Base-by-base conservation (phyloP, 306 rosid genomes). In the Medicago lupulina region DNA sequence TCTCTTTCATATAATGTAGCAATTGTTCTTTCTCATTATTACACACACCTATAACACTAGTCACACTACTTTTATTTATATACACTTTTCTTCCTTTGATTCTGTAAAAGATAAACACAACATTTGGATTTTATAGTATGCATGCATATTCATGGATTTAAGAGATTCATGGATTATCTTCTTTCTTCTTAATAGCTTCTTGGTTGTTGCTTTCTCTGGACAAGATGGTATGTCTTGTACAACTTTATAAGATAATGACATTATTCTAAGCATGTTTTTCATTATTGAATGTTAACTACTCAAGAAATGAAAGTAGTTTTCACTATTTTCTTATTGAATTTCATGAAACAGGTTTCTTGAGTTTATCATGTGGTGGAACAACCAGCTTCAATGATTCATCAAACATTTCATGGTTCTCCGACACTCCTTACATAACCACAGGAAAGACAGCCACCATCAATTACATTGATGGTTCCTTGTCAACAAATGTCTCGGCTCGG, bases 291-390 rank as follows among this genome's bases (percentile, higher is more conserved):
- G 7, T 6, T 34, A 34, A 34, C 7, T 34, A 34, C 38, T 34
- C 5, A 34, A 28, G 31, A 28, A 28, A 28, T 21, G 1, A 21
- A 0, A 72, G n/a, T 43, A 59, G 36, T 15, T 25, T 31, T 14
- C 7, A 57, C 67, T 4, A 16, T 73, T 82, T 61, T 61, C 80
- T 78, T n/a, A 70, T 58, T 64, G 38, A 46, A 46, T 62, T 77
- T 55, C 63, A 46, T 73, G 83, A 41, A 15, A 77, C 97, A 92
- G 97, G 91, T 80, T 94, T 94, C 85, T 68, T 94, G 84, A 94
- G 98, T 83, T 81, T 94, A 61, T 81, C 95, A 76, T 94, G 98
- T 83, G 98, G 98, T 75, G 96, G 92, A 85, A 86, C 60, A 60
- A 76, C 77, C 31, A 85, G 83, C 69, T 87, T 86, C 83, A 79